Evolutionary conservation across 1,284 basidiomycete species (phyloP).

Genomic region (Malassezia furfur): DNA sequence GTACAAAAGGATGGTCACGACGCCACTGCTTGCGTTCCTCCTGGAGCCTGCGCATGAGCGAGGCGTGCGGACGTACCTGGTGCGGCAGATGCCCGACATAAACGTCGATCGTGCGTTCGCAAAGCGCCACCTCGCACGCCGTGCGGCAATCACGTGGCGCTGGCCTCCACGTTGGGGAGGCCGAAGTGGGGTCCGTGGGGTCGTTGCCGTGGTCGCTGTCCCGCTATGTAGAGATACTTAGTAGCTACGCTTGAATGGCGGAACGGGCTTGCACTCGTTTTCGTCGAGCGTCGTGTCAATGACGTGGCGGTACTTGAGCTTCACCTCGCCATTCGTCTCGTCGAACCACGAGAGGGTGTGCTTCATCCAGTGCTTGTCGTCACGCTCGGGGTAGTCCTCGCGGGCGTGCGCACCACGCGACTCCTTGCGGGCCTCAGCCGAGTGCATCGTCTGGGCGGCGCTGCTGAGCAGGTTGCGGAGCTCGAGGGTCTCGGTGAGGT

Average conservation of each 20-base stretch:
- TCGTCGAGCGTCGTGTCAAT: constrained; percentile 81
- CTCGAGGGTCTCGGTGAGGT: constrained; percentile 92
- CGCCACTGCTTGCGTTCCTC: constrained; percentile 99
- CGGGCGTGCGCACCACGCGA: constrained; percentile 95
- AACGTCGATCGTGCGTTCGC: neutral
- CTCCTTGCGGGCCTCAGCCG: constrained; percentile 90
- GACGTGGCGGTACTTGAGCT: constrained; percentile 79
- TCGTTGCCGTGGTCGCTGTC: no score
- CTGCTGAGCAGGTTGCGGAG: constrained; percentile 90
- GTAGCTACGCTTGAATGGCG: constrained; percentile 20
- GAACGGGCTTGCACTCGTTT: constrained; percentile 69
- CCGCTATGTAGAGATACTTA: no score
- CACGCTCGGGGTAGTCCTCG: constrained; percentile 77
- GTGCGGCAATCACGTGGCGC: no score
- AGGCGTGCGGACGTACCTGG: constrained; percentile 2
- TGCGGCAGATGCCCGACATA: constrained; percentile 20
- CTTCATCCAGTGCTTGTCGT: constrained; percentile 57
- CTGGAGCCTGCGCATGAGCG: constrained; percentile 8
- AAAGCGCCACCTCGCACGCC: no score
- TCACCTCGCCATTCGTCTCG: constrained; percentile 56
- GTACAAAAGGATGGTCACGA: constrained; percentile 95
- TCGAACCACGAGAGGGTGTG: constrained; percentile 41
- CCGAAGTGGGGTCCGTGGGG: no score
- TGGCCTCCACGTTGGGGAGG: no score
- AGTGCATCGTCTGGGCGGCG: constrained; percentile 88